Conservation (phyloP, 192 early-diverging fungal species). For the Backusella circina region DNA sequence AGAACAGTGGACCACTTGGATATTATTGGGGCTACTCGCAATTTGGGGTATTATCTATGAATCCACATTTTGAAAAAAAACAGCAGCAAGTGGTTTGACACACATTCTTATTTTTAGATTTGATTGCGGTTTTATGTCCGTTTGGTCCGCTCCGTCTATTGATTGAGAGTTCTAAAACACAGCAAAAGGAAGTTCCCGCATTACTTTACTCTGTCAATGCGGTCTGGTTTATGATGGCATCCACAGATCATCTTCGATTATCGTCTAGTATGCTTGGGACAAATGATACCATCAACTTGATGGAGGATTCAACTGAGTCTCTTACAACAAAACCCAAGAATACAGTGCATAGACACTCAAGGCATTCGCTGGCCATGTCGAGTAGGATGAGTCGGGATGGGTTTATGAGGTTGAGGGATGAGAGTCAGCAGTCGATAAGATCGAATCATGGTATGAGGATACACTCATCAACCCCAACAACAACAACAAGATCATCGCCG, state of each 20-base stretch:
- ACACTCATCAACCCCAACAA: not conserved
- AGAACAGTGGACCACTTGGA: conserved; percentile 81
- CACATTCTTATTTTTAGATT: conserved; percentile 43
- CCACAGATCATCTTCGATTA: conserved; percentile 33
- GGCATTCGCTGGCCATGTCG: not conserved
- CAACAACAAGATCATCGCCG: not conserved
- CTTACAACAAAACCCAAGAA: not conserved
- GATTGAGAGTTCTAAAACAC: conserved; percentile 67
- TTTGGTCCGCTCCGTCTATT: conserved; percentile 82
- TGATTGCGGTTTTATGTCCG: conserved; percentile 87
- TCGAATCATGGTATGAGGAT: not conserved
- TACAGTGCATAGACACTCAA: not conserved
- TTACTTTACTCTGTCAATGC: conserved; percentile 70
- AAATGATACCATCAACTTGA: not conserved
- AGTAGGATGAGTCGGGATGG: conserved; percentile 13
- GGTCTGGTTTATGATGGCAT: conserved; percentile 77
- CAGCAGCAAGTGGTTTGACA: not conserved
- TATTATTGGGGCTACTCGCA: conserved; percentile 71
- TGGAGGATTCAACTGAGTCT: not conserved
- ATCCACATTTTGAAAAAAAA: not conserved
- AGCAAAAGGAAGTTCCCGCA: conserved; percentile 78
- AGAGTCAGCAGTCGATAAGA: not conserved
- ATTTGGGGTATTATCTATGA: conserved; percentile 78
- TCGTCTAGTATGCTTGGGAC: conserved; percentile 11
- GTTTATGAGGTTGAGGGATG: conserved; percentile 16